Conservation (phyloP, 352 stramenopile species). For the Peronospora belbahrii region DNA sequence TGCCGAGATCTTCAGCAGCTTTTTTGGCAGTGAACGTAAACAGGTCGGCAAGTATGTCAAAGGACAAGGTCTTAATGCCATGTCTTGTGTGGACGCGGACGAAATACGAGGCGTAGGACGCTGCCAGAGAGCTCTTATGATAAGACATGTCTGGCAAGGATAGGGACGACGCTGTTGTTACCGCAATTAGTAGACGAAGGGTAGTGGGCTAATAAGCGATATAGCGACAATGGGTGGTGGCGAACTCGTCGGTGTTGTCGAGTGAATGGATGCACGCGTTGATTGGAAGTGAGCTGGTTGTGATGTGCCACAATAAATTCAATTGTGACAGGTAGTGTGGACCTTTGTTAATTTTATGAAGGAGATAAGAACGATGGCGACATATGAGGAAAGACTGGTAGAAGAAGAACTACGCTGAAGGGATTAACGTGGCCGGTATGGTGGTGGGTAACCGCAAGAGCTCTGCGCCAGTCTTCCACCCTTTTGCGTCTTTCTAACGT, state of each 20-base stretch:
- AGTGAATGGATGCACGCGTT: slow-evolving; percentile 3
- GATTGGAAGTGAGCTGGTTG: background rate
- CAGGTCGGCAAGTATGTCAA: slow-evolving; percentile 54
- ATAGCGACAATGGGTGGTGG: slow-evolving; percentile 1
- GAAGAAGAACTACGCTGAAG: slow-evolving; percentile 15
- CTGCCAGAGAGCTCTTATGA: slow-evolving; percentile 26
- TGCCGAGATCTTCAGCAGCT: slow-evolving; percentile 62
- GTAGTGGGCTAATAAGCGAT: slow-evolving; percentile 18
- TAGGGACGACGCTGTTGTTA: slow-evolving; percentile 6
- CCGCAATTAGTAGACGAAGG: slow-evolving; percentile 16
- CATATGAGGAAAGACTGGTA: slow-evolving; percentile 14
- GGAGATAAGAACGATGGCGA: slow-evolving; percentile 22
- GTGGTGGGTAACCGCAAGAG: slow-evolving; percentile 7
- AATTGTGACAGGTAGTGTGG: slow-evolving; percentile 10
- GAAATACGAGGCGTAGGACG: slow-evolving; percentile 47
- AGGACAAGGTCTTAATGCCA: slow-evolving; percentile 74
- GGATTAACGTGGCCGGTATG: slow-evolving; percentile 5
- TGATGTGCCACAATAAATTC: slow-evolving; percentile 29
- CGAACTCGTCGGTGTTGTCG: slow-evolving; percentile 3
- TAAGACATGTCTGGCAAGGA: slow-evolving; percentile 7
- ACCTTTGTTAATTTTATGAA: slow-evolving; percentile 2
- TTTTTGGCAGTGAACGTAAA: slow-evolving; percentile 75
- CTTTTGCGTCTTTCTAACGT: slow-evolving; percentile 22
- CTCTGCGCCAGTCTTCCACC: slow-evolving; percentile 17
- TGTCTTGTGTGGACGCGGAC: slow-evolving; percentile 56